Percentiles rank a stretch among this genome's conserved stretches.
These are phyloP conservation scores for Leucocoprinus birnbaumii DNA, from an alignment of 768 basidiomycete species.

Conservation along the genomic window DNA sequence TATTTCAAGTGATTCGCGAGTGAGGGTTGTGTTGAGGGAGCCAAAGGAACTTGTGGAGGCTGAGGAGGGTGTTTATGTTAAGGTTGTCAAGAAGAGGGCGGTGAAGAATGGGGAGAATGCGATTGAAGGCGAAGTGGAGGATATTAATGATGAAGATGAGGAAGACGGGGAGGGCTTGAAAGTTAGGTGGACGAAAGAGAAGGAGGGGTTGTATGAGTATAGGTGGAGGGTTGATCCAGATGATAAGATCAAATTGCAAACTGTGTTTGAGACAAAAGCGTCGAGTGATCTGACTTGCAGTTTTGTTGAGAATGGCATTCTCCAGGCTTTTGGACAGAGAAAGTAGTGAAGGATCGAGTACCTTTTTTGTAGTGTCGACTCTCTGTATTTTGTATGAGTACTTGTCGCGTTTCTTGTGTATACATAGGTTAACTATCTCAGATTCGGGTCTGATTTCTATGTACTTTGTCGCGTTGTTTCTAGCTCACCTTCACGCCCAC, in stretches of 20 bases:
- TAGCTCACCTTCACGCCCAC: too few relatives aligned
- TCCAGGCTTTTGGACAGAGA: background rate
- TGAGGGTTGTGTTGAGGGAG: conserved; percentile 42
- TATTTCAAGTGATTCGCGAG: conserved; percentile 35
- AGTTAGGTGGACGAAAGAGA: conserved; percentile 45
- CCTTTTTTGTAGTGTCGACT: too few relatives aligned
- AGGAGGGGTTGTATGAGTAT: conserved; percentile 60
- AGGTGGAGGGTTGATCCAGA: conserved; percentile 39
- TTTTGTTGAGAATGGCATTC: conserved; percentile 1
- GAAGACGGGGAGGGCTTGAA: conserved; percentile 35
- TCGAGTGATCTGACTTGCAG: conserved; percentile 6
- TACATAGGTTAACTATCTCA: too few relatives aligned
- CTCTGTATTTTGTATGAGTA: too few relatives aligned
- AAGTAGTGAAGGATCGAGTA: background rate
- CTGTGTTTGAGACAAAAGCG: conserved; percentile 52
- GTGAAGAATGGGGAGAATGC: conserved; percentile 27
- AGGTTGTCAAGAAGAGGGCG: too few relatives aligned
- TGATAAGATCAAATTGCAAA: conserved; percentile 38
- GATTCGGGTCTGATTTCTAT: too few relatives aligned
- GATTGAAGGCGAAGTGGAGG: conserved; percentile 24
- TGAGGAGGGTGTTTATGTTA: conserved; percentile 35
- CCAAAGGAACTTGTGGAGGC: conserved; percentile 45
- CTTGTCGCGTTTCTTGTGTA: too few relatives aligned
- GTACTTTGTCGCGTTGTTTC: too few relatives aligned
- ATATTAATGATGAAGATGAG: conserved; percentile 31